Evolutionary conservation across 495 filamentous ascomycete species (phyloP), one percentile per base, ranked within the genome.

Genomic region (Staphylotrichum longicolle): DNA sequence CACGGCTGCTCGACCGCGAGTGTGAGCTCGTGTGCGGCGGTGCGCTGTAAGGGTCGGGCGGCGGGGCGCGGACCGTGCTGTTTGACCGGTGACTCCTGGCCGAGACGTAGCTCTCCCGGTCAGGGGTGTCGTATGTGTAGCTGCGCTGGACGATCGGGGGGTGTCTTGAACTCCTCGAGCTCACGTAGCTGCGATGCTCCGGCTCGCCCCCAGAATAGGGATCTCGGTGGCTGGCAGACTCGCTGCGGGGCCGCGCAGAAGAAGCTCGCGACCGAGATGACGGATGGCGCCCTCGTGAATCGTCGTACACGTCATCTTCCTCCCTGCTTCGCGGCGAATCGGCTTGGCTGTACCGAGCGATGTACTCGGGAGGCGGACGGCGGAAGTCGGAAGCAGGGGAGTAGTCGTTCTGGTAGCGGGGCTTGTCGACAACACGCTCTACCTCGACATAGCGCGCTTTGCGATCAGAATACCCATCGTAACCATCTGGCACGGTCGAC

Each of bases 281-380:
- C 10, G 67, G 64, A n/a, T 72, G 67, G 5, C 75, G 75, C 15
- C 75, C 72, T 11, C 75, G 60, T 42, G 54, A 20, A n/a, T 72
- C 69, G 34, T 78, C 75, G 34, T 79, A 76, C 59, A 77, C 27
- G 59, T 78, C 67, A 53, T 85, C 76, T 65, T 74, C 27, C 69
- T 80, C 60, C 68, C 81, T 53, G 74, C 64, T 71, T 64, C 58
- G 75, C 11, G 71, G 57, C 39, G 61, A 58, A 41, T 67, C 67
- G 12, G 65, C 56, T 37, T 71, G 63, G 60, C 70, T 71, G 61
- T 77, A 77, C 33, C 77, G 68, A 35, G 77, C 65, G 30, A 68
- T 60, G 64, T 74, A 78, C n/a, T 72, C 70, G 3, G 70, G 64
- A 7, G 69, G 63, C 5, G 68, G 68, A 5, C 72, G 67, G 57